Evolutionary conservation across 257 asterid species (phyloP), one percentile per base, ranked within the genome.

Genomic region (Scutellaria minor): DNA sequence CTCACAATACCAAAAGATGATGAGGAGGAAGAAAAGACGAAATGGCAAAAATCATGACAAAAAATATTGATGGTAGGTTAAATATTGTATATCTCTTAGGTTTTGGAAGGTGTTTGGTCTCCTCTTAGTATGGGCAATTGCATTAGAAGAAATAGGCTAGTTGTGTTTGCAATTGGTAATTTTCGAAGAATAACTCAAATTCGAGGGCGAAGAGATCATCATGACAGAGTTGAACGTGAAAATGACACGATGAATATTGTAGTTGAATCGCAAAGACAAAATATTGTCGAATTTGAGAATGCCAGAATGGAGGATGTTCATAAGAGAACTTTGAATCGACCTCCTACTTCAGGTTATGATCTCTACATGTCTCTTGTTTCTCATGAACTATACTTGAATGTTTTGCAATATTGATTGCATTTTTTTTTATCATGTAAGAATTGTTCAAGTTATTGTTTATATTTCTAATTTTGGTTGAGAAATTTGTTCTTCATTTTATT

Each of bases 61-160:
- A 22, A n/a, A 47, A 12, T 37, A 6, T 40, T 20, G 39, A 24
- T 24, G 27, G 27, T 10, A 50, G 41, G 7, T 54, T 41, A 10
- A 27, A 27, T 44, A 27, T 45, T 51, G 8, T 72, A 40, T 13
- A 35, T 10, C 48, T 64, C 63, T 4, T 63, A 76, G 66, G 55
- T 59, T 54, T 72, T 13, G 45, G 66, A 13, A 37, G 14, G 55
- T 53, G 54, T 67, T 40, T 67, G 0, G 24, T 15, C 5, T 64
- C 35, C 1, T 24, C 27, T 37, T 68, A 73, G 67, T 35, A 77
- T 83, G 87, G 87, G 87, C n/a, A 80, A 83, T 71, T 83, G 87
- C 77, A 67, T 83, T 37, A 61, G 56, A 27, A 77, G 55, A 70
- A 77, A 58, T 9, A 73, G 68, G 50, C 22, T 67, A 35, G 64